Conservation (phyloP, 768 basidiomycete species). For the Daedaleopsis sinensis region DNA sequence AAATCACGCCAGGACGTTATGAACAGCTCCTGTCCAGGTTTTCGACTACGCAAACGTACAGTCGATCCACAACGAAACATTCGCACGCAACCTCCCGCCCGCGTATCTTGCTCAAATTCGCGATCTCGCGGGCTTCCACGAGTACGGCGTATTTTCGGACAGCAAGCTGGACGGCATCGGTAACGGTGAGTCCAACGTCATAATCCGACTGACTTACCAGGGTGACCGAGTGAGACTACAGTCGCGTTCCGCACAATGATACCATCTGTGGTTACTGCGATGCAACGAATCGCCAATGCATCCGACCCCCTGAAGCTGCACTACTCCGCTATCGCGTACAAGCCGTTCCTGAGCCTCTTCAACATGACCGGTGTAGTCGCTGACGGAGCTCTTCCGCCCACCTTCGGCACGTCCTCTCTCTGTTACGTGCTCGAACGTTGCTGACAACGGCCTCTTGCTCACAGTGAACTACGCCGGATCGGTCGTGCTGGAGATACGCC, state of each 20-base stretch:
- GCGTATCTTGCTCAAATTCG: constrained; percentile 56
- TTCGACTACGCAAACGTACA: constrained; percentile 79
- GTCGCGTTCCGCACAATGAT: constrained; percentile 70
- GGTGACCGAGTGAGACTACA: constrained; percentile 25
- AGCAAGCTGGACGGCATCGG: constrained; percentile 57
- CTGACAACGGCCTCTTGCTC: not conserved
- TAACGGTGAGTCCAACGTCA: constrained; percentile 10
- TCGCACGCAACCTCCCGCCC: constrained; percentile 47
- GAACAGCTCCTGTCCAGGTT: constrained; percentile 41
- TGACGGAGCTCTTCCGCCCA: constrained; percentile 54
- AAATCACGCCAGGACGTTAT: not conserved
- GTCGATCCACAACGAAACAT: constrained; percentile 64
- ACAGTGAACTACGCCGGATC: constrained; percentile 66
- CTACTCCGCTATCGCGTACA: constrained; percentile 69
- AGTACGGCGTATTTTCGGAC: constrained; percentile 68
- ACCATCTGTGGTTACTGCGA: constrained; percentile 57
- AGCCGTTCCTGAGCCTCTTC: constrained; percentile 78
- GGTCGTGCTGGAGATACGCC: constrained; percentile 61
- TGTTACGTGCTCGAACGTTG: not conserved
- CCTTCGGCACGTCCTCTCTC: constrained; percentile 49
- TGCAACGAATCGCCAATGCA: constrained; percentile 52
- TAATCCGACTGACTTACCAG: no score
- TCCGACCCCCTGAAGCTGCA: constrained; percentile 58
- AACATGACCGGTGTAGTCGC: constrained; percentile 68
- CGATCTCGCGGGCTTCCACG: constrained; percentile 72